Percentiles rank a stretch among this genome's conserved stretches.
These are phyloP conservation scores for Manihot esculenta DNA, from an alignment of 441 rosid genomes.

Conservation along the genomic window DNA sequence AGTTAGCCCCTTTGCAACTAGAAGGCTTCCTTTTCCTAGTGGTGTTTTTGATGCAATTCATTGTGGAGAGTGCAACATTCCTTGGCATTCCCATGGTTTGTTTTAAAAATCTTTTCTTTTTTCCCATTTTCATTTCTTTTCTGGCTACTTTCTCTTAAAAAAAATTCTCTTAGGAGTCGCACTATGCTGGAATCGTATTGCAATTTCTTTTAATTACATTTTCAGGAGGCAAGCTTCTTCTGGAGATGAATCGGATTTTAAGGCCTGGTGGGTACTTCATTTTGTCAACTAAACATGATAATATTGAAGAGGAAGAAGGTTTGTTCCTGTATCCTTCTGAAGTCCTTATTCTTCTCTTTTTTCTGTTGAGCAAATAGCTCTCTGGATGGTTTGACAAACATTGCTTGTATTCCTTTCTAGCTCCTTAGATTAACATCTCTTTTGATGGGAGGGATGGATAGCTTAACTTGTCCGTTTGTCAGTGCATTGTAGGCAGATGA, in stretches of 20 bases:
- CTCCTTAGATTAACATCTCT: neutral
- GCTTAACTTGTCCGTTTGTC: neutral
- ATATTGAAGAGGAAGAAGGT: slow-evolving; percentile 85
- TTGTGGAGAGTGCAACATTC: slow-evolving; percentile 71
- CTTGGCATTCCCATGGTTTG: slow-evolving; percentile 84
- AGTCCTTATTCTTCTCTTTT: neutral
- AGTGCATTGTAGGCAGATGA: neutral
- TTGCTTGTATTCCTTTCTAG: neutral
- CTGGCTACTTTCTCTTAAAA: neutral
- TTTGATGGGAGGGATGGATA: neutral
- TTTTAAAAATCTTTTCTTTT: slow-evolving; percentile 12
- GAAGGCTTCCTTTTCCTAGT: slow-evolving; percentile 91
- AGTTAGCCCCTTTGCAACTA: slow-evolving; percentile 62
- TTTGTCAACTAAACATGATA: slow-evolving; percentile 69
- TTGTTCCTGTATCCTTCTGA: slow-evolving; percentile 16
- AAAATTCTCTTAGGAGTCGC: neutral
- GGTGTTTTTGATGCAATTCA: slow-evolving; percentile 87
- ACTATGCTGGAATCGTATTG: slow-evolving; percentile 7
- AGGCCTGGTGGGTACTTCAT: slow-evolving; percentile 94
- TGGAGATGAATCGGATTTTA: slow-evolving; percentile 88
- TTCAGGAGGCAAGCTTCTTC: slow-evolving; percentile 76
- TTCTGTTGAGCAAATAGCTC: slow-evolving; percentile 4
- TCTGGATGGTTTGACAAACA: neutral
- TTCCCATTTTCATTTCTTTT: neutral
- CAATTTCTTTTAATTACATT: slow-evolving; percentile 7